Evolutionary conservation across 139 green algal genomes (phyloP).

Genomic region (Chlorella sp.): DNA sequence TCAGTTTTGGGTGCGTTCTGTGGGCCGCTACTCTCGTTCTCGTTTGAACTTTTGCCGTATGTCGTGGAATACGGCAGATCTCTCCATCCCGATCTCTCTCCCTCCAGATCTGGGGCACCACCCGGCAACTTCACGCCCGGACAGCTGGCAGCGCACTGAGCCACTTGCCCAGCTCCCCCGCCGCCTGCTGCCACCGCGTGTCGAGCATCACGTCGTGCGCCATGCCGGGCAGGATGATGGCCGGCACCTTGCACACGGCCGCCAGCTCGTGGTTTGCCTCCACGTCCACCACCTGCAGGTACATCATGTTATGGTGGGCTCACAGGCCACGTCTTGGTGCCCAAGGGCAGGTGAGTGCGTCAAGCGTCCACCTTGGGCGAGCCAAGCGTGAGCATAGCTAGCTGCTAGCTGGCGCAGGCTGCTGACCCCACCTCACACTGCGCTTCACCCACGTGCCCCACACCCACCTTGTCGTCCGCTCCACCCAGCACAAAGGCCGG

Average conservation of each 20-base stretch:
- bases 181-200: too few species aligned
- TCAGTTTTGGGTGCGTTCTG: too few species aligned
- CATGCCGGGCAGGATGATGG: slow-evolving; percentile 44
- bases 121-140: too few species aligned
- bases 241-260: slow-evolving; percentile 35
- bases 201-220: slow-evolving; percentile 91
- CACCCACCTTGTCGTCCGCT: slow-evolving; percentile 45
- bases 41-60: too few species aligned
- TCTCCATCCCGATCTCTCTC: too few species aligned
- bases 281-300: slow-evolving; percentile 1
- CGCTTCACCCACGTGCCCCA: neutral
- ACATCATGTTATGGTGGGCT: neutral
- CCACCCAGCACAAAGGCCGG: slow-evolving; percentile 60
- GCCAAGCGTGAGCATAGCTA: neutral
- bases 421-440: neutral
- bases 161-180: too few species aligned
- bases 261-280: slow-evolving; percentile 45
- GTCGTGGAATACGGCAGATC: too few species aligned
- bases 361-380: neutral
- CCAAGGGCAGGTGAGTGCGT: neutral
- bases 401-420: neutral
- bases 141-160: too few species aligned
- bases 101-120: too few species aligned
- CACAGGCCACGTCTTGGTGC: too few species aligned
- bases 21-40: too few species aligned